Conservation (phyloP, 1,139 yeast genomes). For the Blastobotrys aristatus region DNA sequence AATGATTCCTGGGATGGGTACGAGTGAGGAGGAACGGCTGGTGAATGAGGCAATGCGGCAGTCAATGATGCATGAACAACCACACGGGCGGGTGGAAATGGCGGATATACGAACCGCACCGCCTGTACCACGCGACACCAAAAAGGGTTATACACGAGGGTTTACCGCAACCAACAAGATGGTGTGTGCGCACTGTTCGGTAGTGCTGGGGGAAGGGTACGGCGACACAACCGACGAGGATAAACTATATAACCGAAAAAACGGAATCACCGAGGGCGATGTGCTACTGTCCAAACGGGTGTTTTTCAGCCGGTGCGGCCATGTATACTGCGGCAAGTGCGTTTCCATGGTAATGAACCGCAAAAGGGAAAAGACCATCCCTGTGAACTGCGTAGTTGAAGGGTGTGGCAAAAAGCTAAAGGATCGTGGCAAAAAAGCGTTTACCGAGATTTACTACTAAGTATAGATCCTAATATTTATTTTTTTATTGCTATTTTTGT, state of each 20-base stretch:
- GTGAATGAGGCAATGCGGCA: conserved; percentile 15
- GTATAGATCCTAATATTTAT: neutral
- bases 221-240: conserved; percentile 43
- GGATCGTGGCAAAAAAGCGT: conserved; percentile 13
- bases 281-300: conserved; percentile 60
- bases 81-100: conserved; percentile 9
- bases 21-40: neutral
- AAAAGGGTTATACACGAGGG: conserved; percentile 25
- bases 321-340: conserved; percentile 82
- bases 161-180: conserved; percentile 14
- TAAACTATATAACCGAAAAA: conserved; percentile 30
- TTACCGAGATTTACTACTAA: conserved; percentile 26
- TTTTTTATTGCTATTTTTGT: neutral
- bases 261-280: conserved; percentile 49
- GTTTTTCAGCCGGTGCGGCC: conserved; percentile 73
- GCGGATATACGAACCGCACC: conserved; percentile 19
- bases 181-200: conserved; percentile 68
- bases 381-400: conserved; percentile 20
- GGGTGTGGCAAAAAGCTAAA: conserved; percentile 23
- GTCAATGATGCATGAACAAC: conserved; percentile 13
- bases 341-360: conserved; percentile 46
- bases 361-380: conserved; percentile 14
- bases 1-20: too few relatives aligned
- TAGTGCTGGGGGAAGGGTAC: conserved; percentile 64
- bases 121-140: conserved; percentile 17